Base-by-base conservation (phyloP, 768 basidiomycete genomes). In the Podaxis sp. region DNA sequence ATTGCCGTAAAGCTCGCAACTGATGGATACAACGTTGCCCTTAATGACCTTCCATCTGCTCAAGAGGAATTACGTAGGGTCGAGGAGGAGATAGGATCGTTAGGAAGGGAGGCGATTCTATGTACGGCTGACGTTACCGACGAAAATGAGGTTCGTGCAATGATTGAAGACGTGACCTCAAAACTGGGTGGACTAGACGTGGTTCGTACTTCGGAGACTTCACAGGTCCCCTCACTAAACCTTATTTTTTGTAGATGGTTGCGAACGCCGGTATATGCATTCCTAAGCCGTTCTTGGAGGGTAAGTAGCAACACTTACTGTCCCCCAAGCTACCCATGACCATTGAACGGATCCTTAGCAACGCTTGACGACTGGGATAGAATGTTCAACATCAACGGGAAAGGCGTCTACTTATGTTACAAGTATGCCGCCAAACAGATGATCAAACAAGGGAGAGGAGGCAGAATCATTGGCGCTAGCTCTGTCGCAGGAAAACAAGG, bases 351-450 rank as follows among this genome's bases (percentile, higher is more conserved):
- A n/a, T 46, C 7, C n/a, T 7, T 46, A 78, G 82, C 75, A 2
- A 67, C 69, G 2, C 51, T 73, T 1, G 72, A 77, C 8, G 71
- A 76, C 0, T 80, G 74, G 76, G 77, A 86, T 67, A 71, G 67
- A 67, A 43, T 73, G 6, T 73, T 82, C 63, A 73, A 77, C 4
- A 73, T 88, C 66, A 89, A 89, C 66, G 75, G 80, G 63, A 79
- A 82, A 57, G 86, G 86, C 40, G 73, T 79, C 2, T 87, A 84
- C 73, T 77, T 84, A 63, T 88, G 84, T 68, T 88, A 88, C 50
- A 85, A 87, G 57, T 77, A 87, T 63, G 88, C 86, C 1, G 86
- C 84, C 17, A 74, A 74, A 56, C 81, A 84, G 66, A 89, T 89
- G 88, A 70, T 72, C 24, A 77, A 86, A 8, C 83, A 84, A 72